A percentile compares a stretch with the other conserved stretches of the same genome.
Conservation (phyloP, 129 eudicot species). For the Smallanthus sonchifolius region DNA sequence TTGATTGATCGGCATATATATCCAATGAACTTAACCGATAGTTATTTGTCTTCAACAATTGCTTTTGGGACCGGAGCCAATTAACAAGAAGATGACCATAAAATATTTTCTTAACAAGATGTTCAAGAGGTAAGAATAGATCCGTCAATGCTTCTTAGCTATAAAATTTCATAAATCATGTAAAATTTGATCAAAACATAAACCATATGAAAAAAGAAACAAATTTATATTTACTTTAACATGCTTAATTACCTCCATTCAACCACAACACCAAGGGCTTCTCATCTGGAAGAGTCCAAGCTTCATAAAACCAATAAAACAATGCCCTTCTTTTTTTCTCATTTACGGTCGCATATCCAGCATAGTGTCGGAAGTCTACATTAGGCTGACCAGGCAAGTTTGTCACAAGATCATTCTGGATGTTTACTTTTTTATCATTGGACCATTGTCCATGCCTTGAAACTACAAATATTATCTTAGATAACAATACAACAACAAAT, state of each 20-base stretch:
- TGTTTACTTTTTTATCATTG: conserved; percentile 20
- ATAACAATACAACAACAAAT: conserved; percentile 10
- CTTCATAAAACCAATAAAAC: conserved; percentile 80
- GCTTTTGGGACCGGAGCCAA: neutral
- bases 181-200: neutral
- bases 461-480: conserved; percentile 24
- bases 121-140: neutral
- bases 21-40: neutral
- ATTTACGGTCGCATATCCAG: conserved; percentile 65
- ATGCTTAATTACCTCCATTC: conserved; percentile 72
- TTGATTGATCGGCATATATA: too few species aligned
- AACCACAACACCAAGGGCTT: conserved; percentile 83
- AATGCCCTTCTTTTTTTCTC: conserved; percentile 58
- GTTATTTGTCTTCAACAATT: neutral
- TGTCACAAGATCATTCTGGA: conserved; percentile 43
- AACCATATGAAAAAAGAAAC: neutral
- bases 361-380: conserved; percentile 60
- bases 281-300: conserved; percentile 47
- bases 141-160: neutral
- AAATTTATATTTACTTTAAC: neutral
- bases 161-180: neutral
- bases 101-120: too few species aligned
- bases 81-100: neutral
- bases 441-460: conserved; percentile 39
- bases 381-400: conserved; percentile 58